phyloP scores from a whole-genome alignment of 176 grass and related monocot species.

The Ampelocalamus luodianensis region DNA sequence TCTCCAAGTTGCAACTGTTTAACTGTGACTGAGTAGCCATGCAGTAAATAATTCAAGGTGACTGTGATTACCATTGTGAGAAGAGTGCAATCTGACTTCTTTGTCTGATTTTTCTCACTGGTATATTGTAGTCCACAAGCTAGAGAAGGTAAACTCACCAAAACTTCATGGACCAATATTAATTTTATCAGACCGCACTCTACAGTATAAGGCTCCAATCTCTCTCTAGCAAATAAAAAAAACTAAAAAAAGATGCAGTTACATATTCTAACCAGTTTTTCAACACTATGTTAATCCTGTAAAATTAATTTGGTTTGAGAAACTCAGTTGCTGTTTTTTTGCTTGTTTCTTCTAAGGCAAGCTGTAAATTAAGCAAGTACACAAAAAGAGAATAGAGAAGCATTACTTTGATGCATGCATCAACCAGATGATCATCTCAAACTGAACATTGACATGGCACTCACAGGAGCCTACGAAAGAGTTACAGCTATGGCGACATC shows the following conservation, averaged over 20 bases:
- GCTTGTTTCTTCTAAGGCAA: not conserved
- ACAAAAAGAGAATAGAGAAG: not conserved
- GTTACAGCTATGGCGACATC: slow-evolving; percentile 25
- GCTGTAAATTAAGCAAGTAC: slow-evolving; percentile 7
- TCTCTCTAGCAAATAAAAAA: not conserved
- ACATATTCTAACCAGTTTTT: not conserved
- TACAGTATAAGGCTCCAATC: not conserved
- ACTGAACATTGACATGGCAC: slow-evolving; percentile 29
- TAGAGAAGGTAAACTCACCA: slow-evolving; percentile 19
- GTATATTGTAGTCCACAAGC: not conserved
- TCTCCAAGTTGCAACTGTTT: not conserved
- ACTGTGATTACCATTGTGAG: slow-evolving; percentile 14
- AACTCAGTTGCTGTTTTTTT: not conserved
- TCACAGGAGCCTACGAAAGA: slow-evolving; percentile 22
- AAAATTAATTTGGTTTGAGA: slow-evolving; percentile 17
- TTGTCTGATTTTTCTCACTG: slow-evolving; percentile 37
- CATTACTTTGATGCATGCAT: slow-evolving; percentile 26
- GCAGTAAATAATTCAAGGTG: slow-evolving; percentile 15
- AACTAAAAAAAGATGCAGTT: not conserved
- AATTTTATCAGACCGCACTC: slow-evolving; percentile 13
- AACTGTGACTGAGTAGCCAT: slow-evolving; percentile 19
- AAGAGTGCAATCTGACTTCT: not conserved
- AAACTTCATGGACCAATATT: not conserved
- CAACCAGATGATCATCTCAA: slow-evolving; percentile 28
- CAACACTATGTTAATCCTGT: not conserved